Conservation (phyloP, 306 rosid species). For the Astragalus membranaceus region DNA sequence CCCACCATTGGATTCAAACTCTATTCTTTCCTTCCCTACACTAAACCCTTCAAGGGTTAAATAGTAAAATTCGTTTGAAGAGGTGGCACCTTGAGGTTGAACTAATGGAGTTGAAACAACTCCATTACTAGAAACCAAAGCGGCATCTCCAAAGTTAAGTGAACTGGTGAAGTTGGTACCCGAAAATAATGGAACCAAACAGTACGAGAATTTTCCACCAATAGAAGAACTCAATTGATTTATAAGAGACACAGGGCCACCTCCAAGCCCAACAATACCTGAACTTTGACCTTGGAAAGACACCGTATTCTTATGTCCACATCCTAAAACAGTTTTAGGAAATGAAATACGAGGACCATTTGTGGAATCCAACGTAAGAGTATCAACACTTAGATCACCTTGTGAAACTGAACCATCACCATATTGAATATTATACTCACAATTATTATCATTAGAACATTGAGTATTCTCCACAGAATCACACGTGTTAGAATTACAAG, state of each 20-base stretch:
- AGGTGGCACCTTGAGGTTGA: neutral
- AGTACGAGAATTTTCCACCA: conserved; percentile 42
- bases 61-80: neutral
- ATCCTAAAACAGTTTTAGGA: conserved; percentile 34
- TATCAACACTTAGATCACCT: conserved; percentile 39
- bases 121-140: conserved; percentile 13
- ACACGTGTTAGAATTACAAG: neutral
- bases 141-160: conserved; percentile 21
- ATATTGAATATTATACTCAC: conserved; percentile 10
- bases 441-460: neutral
- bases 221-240: conserved; percentile 28
- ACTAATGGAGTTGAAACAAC: conserved; percentile 17
- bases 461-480: accelerated
- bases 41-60: conserved; percentile 11
- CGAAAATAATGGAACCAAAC: conserved; percentile 18
- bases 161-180: neutral
- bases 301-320: conserved; percentile 13
- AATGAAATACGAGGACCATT: neutral
- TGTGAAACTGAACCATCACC: conserved; percentile 22
- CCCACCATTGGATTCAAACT: neutral
- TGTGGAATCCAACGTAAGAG: conserved; percentile 35
- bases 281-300: neutral
- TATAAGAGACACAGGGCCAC: conserved; percentile 26
- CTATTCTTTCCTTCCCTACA: neutral
- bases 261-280: conserved; percentile 56